Conservation (phyloP, 2,329 filamentous ascomycete species). For the Colletotrichum karsti region DNA sequence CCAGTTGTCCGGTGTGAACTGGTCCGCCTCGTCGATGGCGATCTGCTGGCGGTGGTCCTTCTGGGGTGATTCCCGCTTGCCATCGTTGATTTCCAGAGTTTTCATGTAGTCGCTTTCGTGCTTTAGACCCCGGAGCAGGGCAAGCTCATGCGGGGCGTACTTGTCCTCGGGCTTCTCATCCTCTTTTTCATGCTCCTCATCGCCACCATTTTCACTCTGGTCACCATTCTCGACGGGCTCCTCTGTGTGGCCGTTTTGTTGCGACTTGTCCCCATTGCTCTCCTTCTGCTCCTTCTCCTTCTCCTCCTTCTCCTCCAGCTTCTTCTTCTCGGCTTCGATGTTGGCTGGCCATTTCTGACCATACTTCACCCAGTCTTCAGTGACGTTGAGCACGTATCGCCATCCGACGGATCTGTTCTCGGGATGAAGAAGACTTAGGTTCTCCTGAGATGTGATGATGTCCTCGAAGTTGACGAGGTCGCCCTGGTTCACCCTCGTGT, state of each 20-base stretch:
- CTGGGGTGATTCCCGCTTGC: slow-evolving; percentile 33
- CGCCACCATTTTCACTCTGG: neutral
- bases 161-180: neutral
- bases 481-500: slow-evolving; percentile 29
- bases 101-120: slow-evolving; percentile 52
- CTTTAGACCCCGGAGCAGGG: slow-evolving; percentile 48
- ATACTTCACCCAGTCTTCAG: slow-evolving; percentile 58
- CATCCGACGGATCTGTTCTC: slow-evolving; percentile 54
- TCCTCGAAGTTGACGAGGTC: slow-evolving; percentile 48
- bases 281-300: slow-evolving; percentile 23
- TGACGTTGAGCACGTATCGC: slow-evolving; percentile 57
- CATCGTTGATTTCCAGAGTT: slow-evolving; percentile 48
- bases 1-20: slow-evolving; percentile 63
- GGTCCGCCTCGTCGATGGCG: slow-evolving; percentile 50
- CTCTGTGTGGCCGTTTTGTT: neutral
- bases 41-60: slow-evolving; percentile 31
- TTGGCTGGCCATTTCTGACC: slow-evolving; percentile 58
- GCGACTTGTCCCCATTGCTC: slow-evolving; percentile 18
- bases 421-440: slow-evolving; percentile 52
- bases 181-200: slow-evolving; percentile 28
- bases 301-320: slow-evolving; percentile 32
- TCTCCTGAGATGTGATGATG: slow-evolving; percentile 42
- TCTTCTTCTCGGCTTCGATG: slow-evolving; percentile 38
- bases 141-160: slow-evolving; percentile 51
- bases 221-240: slow-evolving; percentile 20